Percentiles rank a stretch among this genome's conserved stretches.
Evolutionary conservation across 192 early-diverging fungal species (phyloP).

Genomic region (Coemansia sp.): DNA sequence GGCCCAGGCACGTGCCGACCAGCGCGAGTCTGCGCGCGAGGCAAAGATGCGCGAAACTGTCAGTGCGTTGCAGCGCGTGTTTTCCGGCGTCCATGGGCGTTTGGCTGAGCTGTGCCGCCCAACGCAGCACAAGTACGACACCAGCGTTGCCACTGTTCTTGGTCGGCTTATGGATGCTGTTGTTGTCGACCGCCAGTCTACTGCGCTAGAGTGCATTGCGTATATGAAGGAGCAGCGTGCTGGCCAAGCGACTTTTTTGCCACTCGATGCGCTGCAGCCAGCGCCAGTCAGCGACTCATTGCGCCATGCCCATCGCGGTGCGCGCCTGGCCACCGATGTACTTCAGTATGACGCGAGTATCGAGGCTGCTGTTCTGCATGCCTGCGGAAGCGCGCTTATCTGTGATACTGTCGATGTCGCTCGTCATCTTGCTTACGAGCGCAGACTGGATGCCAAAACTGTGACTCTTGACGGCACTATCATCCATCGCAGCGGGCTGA

Average conservation of each 20-base stretch:
- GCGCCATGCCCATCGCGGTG: conserved; percentile 74
- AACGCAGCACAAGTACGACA: conserved; percentile 88
- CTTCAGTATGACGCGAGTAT: conserved; percentile 76
- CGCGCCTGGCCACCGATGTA: conserved; percentile 91
- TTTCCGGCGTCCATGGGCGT: conserved; percentile 87
- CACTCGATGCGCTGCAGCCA: conserved; percentile 76
- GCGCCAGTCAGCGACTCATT: conserved; percentile 80
- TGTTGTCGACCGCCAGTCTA: conserved; percentile 89
- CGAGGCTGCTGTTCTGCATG: conserved; percentile 85
- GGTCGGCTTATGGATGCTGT: conserved; percentile 94
- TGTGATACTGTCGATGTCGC: conserved; percentile 87
- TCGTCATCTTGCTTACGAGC: conserved; percentile 81
- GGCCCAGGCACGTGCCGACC: conserved; percentile 77
- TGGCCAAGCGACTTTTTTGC: conserved; percentile 92
- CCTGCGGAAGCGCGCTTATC: conserved; percentile 89
- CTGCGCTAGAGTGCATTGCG: conserved; percentile 93
- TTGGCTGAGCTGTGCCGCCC: conserved; percentile 89
- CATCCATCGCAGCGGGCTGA: conserved; percentile 94
- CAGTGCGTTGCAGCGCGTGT: conserved; percentile 77
- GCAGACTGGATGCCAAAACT: conserved; percentile 80
- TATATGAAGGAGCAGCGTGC: conserved; percentile 89
- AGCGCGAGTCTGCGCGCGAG: conserved; percentile 81
- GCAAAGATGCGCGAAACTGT: conserved; percentile 74
- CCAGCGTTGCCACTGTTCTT: conserved; percentile 81
- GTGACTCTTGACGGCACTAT: conserved; percentile 92